phyloP scores from a whole-genome alignment of 352 stramenopile genomes.

The Halophytophthora batemanensis region DNA sequence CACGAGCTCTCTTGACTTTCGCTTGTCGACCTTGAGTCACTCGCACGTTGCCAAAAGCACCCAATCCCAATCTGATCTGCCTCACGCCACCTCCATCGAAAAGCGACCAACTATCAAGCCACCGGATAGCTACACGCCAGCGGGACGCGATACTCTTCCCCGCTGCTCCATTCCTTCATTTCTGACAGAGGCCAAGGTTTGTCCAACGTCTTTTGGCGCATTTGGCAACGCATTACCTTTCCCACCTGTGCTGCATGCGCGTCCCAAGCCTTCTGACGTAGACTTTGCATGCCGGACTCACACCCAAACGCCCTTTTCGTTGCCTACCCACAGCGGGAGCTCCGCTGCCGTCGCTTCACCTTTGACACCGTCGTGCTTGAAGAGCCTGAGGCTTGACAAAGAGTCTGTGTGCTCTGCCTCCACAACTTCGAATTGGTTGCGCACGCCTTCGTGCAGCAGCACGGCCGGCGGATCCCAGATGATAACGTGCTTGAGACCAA shows the following conservation, averaged over 20 bases:
- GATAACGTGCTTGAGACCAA: conserved; percentile 28
- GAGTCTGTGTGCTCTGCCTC: conserved; percentile 33
- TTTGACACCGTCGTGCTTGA: conserved; percentile 12
- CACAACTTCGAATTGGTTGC: conserved; percentile 22
- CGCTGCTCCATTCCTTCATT: too few species aligned
- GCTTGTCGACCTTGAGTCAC: too few species aligned
- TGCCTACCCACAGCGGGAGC: conserved; percentile 35
- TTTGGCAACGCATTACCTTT: neutral
- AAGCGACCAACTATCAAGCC: too few species aligned
- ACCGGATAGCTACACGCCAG: too few species aligned
- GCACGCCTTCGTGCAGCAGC: conserved; percentile 25
- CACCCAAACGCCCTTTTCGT: conserved; percentile 61
- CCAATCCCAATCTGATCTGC: too few species aligned
- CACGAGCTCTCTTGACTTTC: too few species aligned
- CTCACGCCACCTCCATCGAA: too few species aligned
- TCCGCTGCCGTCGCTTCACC: neutral
- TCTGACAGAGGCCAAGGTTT: neutral
- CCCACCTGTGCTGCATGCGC: too few species aligned
- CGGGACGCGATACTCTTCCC: too few species aligned
- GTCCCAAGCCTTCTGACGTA: neutral
- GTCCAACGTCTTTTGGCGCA: neutral
- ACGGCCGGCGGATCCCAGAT: conserved; percentile 37
- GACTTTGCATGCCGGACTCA: conserved; percentile 4
- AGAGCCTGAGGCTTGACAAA: conserved; percentile 47
- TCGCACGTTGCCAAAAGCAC: too few species aligned